phyloP scores from a whole-genome alignment of 768 basidiomycete species.

The Lanmaoa rubissima region DNA sequence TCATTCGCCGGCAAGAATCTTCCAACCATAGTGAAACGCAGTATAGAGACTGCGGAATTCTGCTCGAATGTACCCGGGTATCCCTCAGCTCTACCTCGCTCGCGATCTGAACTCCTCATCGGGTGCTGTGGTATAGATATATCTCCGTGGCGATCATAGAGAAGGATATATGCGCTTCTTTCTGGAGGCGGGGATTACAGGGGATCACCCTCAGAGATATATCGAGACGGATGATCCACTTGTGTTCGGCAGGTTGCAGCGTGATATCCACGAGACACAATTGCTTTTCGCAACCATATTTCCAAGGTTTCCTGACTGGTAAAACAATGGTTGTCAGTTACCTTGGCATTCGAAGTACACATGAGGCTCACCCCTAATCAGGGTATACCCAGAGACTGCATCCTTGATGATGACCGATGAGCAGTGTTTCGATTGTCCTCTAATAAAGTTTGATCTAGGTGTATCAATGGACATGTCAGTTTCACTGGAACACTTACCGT shows the following conservation, averaged over 20 bases:
- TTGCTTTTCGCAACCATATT: conserved; percentile 27
- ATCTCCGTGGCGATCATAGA: conserved; percentile 15
- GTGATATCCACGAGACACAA: conserved; percentile 21
- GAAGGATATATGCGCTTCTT: conserved; percentile 22
- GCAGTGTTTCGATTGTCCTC: conserved; percentile 26
- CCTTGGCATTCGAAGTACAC: neutral
- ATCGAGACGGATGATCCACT: conserved; percentile 28
- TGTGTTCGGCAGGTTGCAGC: conserved; percentile 24
- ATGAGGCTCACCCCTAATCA: conserved; percentile 18
- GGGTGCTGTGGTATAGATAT: conserved; percentile 27
- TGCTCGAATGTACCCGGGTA: neutral
- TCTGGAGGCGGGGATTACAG: too few relatives aligned
- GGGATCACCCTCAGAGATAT: conserved; percentile 1
- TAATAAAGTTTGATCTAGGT: neutral
- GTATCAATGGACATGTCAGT: neutral
- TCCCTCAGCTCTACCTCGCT: conserved; percentile 9
- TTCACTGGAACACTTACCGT: conserved; percentile 18
- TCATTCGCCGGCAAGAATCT: too few relatives aligned
- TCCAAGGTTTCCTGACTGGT: conserved; percentile 27
- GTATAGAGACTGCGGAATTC: too few relatives aligned
- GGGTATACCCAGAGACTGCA: conserved; percentile 12
- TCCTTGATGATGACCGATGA: conserved; percentile 13
- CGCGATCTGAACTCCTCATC: neutral
- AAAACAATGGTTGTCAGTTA: conserved; percentile 3
- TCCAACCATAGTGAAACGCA: too few relatives aligned